Base-by-base conservation (phyloP, 78 protist genomes). In the Dictyostelium brefeldianum region DNA sequence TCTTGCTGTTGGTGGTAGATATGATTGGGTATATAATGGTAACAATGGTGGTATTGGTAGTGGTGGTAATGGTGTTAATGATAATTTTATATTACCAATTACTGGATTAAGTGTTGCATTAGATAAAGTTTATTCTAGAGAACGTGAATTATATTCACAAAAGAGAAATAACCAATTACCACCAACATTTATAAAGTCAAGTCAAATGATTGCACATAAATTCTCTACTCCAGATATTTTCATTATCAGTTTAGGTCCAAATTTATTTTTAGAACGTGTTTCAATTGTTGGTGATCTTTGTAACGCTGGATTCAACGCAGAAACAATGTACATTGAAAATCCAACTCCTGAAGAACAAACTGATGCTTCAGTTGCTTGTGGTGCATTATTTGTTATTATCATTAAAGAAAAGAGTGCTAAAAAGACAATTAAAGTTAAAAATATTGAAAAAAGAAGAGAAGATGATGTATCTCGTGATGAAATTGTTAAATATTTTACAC, bases 381-480 rank as follows among this genome's bases (percentile, higher is more conserved):
- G 92, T 25, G 92, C 92, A 10, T 31, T 53, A n/a, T 85, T 25
- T 12, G 15, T 75, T 11, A 70, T 85, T 0, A 53, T 62, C 14
- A 22, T 85, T 9, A 85, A 85, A 74, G 92, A 85, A 48, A 85
- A 85, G 25, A 74, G 83, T 27, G 36, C 70, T 11, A 85, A 85
- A 41, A 85, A 85, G 29, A 53, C 78, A n/a, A 75, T 85, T 51
- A 85, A 85, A 75, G 80, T 85, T 17, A 85, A 85, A 53, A 85
- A 85, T 59, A 43, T 85, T 25, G 92, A 85, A 54, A 85, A 85
- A n/a, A 85, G 65, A 59, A 74, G 25, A 75, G 92, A 85, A 62
- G 83, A 74, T 41, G 92, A 85, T 47, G 64, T 85, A 3, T 71
- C 92, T 73, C 77, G 92, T 57, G 92, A 85, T 41, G 92, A 85